Conservation (phyloP, 108 stramenopile genomes). For the Pelagomonas calceolata region DNA sequence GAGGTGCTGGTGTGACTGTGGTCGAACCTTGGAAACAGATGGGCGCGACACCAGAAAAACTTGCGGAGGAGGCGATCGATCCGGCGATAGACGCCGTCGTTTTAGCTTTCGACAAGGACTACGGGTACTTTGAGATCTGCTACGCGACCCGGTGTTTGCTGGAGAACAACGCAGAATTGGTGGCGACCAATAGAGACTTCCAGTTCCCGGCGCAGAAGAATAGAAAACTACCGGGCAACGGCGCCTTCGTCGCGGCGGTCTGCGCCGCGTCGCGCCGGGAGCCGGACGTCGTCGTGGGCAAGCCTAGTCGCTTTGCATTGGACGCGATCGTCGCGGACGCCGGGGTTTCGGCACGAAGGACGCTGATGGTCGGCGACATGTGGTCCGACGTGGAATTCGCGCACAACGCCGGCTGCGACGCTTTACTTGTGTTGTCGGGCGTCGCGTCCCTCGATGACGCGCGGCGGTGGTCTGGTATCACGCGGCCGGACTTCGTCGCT, state of each 20-base stretch:
- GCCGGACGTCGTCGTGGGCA: neutral
- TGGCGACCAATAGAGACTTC: neutral
- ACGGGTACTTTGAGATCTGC: neutral
- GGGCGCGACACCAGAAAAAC: neutral
- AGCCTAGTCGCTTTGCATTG: neutral
- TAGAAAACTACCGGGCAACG: neutral
- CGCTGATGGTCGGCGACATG: neutral
- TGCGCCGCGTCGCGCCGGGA: neutral
- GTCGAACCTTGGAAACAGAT: neutral
- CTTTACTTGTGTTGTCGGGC: neutral
- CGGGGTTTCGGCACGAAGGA: neutral
- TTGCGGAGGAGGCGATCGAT: too few species aligned
- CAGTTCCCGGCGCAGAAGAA: neutral
- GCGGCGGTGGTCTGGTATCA: neutral
- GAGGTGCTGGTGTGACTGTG: neutral
- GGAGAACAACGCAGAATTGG: neutral
- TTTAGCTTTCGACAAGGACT: too few species aligned
- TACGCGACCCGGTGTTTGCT: neutral
- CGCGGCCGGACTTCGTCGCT: neutral
- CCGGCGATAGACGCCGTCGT: neutral
- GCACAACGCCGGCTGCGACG: neutral
- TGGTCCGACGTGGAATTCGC: neutral
- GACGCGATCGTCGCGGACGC: neutral
- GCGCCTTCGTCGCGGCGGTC: neutral
- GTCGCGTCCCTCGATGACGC: neutral